phyloP scores from a whole-genome alignment of 2,329 filamentous ascomycete species.

The Neodidymelliopsis sp. region DNA sequence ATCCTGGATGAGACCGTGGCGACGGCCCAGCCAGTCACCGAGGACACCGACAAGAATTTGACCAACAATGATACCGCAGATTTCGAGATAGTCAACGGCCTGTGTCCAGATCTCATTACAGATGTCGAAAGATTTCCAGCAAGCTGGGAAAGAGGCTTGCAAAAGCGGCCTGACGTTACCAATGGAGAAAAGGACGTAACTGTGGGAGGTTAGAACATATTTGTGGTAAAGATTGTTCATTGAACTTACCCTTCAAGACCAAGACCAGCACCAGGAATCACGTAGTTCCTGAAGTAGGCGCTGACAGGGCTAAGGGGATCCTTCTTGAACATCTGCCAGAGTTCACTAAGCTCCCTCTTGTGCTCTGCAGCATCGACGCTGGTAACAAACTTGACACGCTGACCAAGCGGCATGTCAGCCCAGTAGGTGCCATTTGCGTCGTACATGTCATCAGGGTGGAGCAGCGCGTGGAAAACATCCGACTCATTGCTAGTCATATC shows the following conservation, averaged over 20 bases:
- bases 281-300: conserved; percentile 89
- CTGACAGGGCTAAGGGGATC: conserved; percentile 84
- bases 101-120: conserved; percentile 84
- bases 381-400: conserved; percentile 78
- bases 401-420: conserved; percentile 78
- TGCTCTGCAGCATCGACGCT: conserved; percentile 76
- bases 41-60: conserved; percentile 86
- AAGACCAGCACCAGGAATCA: conserved; percentile 90
- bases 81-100: conserved; percentile 89
- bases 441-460: conserved; percentile 89
- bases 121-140: conserved; percentile 72
- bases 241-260: conserved; percentile 74
- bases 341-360: conserved; percentile 68
- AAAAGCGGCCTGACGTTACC: conserved; percentile 90
- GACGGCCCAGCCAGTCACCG: conserved; percentile 83
- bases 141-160: conserved; percentile 73
- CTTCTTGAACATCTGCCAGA: conserved; percentile 82
- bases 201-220: conserved; percentile 35
- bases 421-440: conserved; percentile 85
- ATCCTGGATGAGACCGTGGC: conserved; percentile 96
- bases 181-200: conserved; percentile 96
- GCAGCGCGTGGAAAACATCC: conserved; percentile 76
- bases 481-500: conserved; percentile 66
- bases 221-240: not conserved
- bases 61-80: conserved; percentile 89